Conservation (phyloP, 2,329 filamentous ascomycete species). For the Aspergillus floridensis region DNA sequence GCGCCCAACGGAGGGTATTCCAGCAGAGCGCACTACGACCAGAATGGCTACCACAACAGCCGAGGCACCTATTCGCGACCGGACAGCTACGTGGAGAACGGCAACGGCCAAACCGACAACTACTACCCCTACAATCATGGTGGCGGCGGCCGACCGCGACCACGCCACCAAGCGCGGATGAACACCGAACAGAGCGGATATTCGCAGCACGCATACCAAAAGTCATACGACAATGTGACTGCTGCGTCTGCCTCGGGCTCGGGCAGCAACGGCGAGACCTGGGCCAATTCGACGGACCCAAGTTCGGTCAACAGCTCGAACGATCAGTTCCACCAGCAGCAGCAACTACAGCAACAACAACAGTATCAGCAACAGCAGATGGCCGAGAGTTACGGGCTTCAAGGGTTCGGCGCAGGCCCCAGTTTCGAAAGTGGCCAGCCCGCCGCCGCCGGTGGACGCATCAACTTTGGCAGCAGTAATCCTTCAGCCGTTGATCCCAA, state of each 20-base stretch:
- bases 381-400: slow-evolving; percentile 64
- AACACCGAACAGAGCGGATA: slow-evolving; percentile 37
- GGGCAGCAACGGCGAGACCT: slow-evolving; percentile 69
- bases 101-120: slow-evolving; percentile 33
- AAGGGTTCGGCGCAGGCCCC: slow-evolving; percentile 46
- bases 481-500: slow-evolving; percentile 22
- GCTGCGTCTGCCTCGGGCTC: slow-evolving; percentile 64
- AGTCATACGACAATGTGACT: slow-evolving; percentile 82
- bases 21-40: slow-evolving; percentile 32
- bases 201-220: slow-evolving; percentile 60
- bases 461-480: slow-evolving; percentile 14
- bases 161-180: slow-evolving; percentile 33
- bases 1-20: slow-evolving; percentile 31
- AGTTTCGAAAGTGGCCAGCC: slow-evolving; percentile 32
- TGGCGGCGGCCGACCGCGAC: slow-evolving; percentile 28
- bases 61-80: slow-evolving; percentile 41
- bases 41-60: slow-evolving; percentile 34
- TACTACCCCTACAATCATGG: slow-evolving; percentile 46
- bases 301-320: slow-evolving; percentile 92
- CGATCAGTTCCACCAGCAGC: slow-evolving; percentile 60
- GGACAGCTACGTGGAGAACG: slow-evolving; percentile 45
- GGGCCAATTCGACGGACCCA: slow-evolving; percentile 80
- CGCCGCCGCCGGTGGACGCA: slow-evolving; percentile 13
- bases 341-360: slow-evolving; percentile 31
- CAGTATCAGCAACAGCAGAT: slow-evolving; percentile 38